phyloP scores from a whole-genome alignment of 225 moss, liverwort and hornwort genomes.

The Marchantia polymorpha region DNA sequence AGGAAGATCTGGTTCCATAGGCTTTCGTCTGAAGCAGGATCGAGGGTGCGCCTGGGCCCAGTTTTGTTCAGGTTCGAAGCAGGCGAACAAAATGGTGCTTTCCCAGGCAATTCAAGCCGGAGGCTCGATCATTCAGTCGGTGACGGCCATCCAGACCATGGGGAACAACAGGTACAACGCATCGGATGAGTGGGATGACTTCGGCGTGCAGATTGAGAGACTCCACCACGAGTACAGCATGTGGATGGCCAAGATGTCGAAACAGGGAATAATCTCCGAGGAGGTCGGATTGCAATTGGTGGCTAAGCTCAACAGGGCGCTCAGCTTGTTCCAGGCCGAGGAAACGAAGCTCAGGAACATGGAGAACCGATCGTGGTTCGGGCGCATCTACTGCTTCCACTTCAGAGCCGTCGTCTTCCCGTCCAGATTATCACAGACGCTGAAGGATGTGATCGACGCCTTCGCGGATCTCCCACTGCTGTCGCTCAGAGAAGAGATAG shows the following conservation, averaged over 20 bases:
- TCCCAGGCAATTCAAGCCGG: conserved; percentile 22
- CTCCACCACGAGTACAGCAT: conserved; percentile 21
- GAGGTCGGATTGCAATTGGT: conserved; percentile 1
- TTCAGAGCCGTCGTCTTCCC: conserved; percentile 11
- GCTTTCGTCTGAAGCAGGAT: background rate
- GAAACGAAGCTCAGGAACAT: conserved; percentile 3
- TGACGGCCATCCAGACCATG: conserved; percentile 17
- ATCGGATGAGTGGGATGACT: conserved; percentile 10
- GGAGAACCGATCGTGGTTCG: conserved; percentile 17
- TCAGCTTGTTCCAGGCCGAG: conserved; percentile 10
- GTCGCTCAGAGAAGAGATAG: background rate
- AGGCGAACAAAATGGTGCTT: conserved; percentile 2
- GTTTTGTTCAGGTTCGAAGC: background rate
- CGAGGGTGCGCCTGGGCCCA: no score
- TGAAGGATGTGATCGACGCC: conserved; percentile 17
- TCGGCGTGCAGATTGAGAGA: conserved; percentile 14
- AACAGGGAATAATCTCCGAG: conserved; percentile 4
- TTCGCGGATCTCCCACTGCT: background rate
- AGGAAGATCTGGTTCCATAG: background rate
- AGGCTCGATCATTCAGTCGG: conserved; percentile 10
- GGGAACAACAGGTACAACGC: conserved; percentile 11
- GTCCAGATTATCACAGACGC: background rate
- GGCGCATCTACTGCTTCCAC: conserved; percentile 16
- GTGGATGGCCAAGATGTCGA: conserved; percentile 23
- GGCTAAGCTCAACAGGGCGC: conserved; percentile 7